These are phyloP conservation scores for Daldinia concentrica DNA, from an alignment of 495 filamentous ascomycete genomes.

Conservation along the genomic window DNA sequence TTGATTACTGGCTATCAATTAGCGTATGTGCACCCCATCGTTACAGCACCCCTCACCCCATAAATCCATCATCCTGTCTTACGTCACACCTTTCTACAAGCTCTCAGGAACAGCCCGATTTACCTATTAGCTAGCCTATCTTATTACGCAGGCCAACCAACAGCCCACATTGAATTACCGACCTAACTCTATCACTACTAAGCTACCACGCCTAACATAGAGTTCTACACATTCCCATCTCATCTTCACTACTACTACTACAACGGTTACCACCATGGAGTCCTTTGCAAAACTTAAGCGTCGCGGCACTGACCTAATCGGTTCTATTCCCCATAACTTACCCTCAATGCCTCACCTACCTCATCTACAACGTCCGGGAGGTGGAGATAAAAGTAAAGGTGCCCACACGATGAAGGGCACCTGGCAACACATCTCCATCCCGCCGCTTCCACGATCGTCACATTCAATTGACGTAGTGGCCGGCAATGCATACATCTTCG, in stretches of 20 bases:
- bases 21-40: not conserved
- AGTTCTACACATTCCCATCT: not conserved
- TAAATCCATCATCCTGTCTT: not conserved
- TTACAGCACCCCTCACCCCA: conserved; percentile 1
- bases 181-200: not conserved
- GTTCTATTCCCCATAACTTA: conserved; percentile 51
- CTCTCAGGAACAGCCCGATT: conserved; percentile 1
- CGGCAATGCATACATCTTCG: conserved; percentile 75
- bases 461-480: conserved; percentile 74
- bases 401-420: conserved; percentile 60
- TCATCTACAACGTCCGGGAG: conserved; percentile 36
- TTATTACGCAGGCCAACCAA: not conserved
- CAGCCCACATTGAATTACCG: not conserved
- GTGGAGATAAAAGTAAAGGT: not conserved
- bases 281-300: conserved; percentile 57
- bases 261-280: conserved; percentile 47
- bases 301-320: conserved; percentile 55
- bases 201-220: not conserved
- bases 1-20: not conserved
- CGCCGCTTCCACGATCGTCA: conserved; percentile 70
- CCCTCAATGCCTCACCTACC: conserved; percentile 43
- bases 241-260: not conserved
- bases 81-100: not conserved
- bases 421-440: conserved; percentile 65
- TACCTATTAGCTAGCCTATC: not conserved